phyloP scores from a whole-genome alignment of 176 grass and related monocot genomes.

The Eleusine indica region DNA sequence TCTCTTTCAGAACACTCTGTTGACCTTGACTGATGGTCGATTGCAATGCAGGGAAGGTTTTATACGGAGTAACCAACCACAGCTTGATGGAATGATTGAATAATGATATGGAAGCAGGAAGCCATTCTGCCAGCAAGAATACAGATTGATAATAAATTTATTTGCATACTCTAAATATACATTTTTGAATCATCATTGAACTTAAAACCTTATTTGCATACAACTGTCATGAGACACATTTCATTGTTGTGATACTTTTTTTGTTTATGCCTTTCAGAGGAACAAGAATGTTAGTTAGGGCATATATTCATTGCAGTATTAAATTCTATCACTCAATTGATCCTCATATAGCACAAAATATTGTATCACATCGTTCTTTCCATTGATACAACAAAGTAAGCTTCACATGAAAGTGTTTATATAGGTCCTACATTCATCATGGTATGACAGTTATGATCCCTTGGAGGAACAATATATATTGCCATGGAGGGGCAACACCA shows the following conservation, averaged over 20 bases:
- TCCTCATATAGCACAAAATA: background rate
- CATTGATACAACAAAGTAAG: slow-evolving; percentile 33
- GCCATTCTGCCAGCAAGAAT: no score
- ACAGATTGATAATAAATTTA: no score
- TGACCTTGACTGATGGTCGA: no score
- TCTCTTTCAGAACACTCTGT: background rate
- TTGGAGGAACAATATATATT: slow-evolving; percentile 73
- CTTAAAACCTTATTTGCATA: slow-evolving; percentile 16
- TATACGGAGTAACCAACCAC: no score
- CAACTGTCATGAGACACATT: background rate
- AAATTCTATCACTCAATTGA: slow-evolving; percentile 12
- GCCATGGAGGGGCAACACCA: slow-evolving; percentile 98
- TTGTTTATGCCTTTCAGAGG: background rate
- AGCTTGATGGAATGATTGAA: no score
- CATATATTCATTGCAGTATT: slow-evolving; percentile 12
- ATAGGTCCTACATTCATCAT: slow-evolving; percentile 95
- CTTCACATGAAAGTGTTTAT: slow-evolving; percentile 47
- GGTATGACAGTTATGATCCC: slow-evolving; percentile 86
- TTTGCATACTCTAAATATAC: background rate
- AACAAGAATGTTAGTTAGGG: background rate
- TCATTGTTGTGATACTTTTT: slow-evolving; percentile 10
- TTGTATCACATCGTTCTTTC: slow-evolving; percentile 19
- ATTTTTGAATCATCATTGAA: slow-evolving; percentile 16
- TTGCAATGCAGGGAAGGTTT: no score
- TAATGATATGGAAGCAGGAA: no score